A percentile compares a stretch with the other conserved stretches of the same genome.
These are phyloP conservation scores for Pichia inconspicua DNA, from an alignment of 1,139 yeast genomes.

Conservation along the genomic window DNA sequence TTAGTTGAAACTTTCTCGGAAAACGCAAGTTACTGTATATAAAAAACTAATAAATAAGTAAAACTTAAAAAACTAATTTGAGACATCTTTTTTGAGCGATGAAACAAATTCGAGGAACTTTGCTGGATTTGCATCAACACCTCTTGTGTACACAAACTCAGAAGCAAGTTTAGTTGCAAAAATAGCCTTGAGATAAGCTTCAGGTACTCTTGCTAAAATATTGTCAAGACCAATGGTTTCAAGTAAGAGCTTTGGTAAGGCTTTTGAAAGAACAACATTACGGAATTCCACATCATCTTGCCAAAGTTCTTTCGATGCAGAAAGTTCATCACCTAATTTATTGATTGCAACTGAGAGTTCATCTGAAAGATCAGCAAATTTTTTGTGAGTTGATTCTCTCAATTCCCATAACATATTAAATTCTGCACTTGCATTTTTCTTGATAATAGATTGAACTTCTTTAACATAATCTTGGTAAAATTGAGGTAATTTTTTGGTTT, in stretches of 20 bases:
- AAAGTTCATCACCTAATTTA: slow-evolving; percentile 81
- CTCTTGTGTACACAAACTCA: slow-evolving; percentile 78
- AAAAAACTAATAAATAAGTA: slow-evolving; percentile 1
- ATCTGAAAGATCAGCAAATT: slow-evolving; percentile 78
- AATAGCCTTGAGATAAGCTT: slow-evolving; percentile 77
- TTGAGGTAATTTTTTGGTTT: slow-evolving; percentile 49
- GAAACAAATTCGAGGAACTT: slow-evolving; percentile 59
- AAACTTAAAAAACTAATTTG: background rate
- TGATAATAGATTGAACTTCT: slow-evolving; percentile 71
- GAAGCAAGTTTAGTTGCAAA: slow-evolving; percentile 90
- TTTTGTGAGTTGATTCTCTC: slow-evolving; percentile 54
- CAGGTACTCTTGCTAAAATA: slow-evolving; percentile 75
- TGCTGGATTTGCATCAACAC: slow-evolving; percentile 78
- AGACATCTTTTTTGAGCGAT: slow-evolving; percentile 18
- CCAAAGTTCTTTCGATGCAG: slow-evolving; percentile 80
- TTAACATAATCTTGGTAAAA: slow-evolving; percentile 78
- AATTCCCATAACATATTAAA: slow-evolving; percentile 84
- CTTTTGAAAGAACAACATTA: slow-evolving; percentile 65
- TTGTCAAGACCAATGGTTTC: slow-evolving; percentile 67
- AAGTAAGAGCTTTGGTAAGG: slow-evolving; percentile 71
- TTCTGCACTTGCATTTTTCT: slow-evolving; percentile 72
- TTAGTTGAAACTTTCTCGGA: background rate
- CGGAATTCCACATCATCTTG: slow-evolving; percentile 69
- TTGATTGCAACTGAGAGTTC: slow-evolving; percentile 80
- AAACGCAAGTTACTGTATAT: background rate